A percentile compares a stretch with the other conserved stretches of the same genome.
These are phyloP conservation scores for Aschersonia sp. DNA, from an alignment of 2,329 filamentous ascomycete genomes.

Conservation along the genomic window DNA sequence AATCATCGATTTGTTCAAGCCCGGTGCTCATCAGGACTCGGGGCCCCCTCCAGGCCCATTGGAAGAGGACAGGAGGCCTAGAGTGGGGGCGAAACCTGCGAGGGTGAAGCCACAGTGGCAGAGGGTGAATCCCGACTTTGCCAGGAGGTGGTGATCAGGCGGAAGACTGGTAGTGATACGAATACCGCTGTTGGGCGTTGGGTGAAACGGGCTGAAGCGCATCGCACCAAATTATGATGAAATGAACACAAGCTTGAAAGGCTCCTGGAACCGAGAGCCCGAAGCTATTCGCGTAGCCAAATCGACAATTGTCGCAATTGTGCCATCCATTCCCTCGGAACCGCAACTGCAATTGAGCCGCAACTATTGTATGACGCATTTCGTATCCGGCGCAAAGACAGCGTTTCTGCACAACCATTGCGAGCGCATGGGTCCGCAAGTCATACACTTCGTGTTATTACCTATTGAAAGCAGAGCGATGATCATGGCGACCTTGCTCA, in stretches of 20 bases:
- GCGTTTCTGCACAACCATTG: no score
- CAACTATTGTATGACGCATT: no score
- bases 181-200: no score
- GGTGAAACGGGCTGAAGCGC: not conserved
- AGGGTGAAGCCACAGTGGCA: slow-evolving; percentile 15
- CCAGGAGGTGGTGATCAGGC: slow-evolving; percentile 22
- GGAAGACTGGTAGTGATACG: no score
- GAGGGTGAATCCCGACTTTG: slow-evolving; percentile 24
- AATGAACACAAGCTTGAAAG: no score
- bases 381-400: no score
- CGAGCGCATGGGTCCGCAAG: no score
- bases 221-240: not conserved
- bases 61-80: slow-evolving; percentile 1
- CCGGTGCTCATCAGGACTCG: slow-evolving; percentile 28
- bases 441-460: not conserved
- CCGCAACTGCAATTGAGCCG: no score
- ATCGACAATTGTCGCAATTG: no score
- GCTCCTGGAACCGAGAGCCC: no score
- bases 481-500: not conserved
- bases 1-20: slow-evolving; percentile 78
- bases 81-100: slow-evolving; percentile 9
- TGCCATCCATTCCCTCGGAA: no score
- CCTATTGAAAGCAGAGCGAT: not conserved
- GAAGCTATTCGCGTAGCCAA: no score
- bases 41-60: slow-evolving; percentile 4